A percentile compares a stretch with the other conserved stretches of the same genome.
phyloP scores from a whole-genome alignment of 1,284 basidiomycete genomes.

The Puccinia coronata region DNA sequence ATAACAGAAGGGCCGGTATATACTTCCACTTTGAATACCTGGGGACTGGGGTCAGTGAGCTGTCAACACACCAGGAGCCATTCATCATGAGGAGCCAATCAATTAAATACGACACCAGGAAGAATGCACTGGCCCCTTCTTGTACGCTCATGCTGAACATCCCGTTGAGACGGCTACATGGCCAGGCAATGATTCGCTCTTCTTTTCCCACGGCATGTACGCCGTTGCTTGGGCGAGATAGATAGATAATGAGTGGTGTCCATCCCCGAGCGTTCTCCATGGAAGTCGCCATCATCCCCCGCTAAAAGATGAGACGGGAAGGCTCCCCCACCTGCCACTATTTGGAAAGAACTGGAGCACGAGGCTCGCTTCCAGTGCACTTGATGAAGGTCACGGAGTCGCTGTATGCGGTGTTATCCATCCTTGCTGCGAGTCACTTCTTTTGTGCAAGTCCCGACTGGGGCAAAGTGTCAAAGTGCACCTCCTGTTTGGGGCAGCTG shows the following conservation, averaged over 20 bases:
- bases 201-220: not conserved
- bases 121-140: not conserved
- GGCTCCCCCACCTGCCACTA: no score
- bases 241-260: not conserved
- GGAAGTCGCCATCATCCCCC: not conserved
- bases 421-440: no score
- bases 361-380: not conserved
- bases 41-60: not conserved
- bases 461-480: not conserved
- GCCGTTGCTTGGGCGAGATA: not conserved
- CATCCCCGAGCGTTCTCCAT: no score
- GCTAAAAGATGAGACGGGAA: no score
- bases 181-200: not conserved
- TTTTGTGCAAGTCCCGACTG: no score
- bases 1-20: no score
- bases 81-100: not conserved
- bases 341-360: no score
- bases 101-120: not conserved
- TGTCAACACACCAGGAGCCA: not conserved
- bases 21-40: no score
- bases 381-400: no score
- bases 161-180: not conserved
- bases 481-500: not conserved
- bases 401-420: not conserved
- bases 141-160: not conserved